These are phyloP conservation scores for Trifolium pratense DNA, from an alignment of 306 rosid genomes.

Conservation along the genomic window DNA sequence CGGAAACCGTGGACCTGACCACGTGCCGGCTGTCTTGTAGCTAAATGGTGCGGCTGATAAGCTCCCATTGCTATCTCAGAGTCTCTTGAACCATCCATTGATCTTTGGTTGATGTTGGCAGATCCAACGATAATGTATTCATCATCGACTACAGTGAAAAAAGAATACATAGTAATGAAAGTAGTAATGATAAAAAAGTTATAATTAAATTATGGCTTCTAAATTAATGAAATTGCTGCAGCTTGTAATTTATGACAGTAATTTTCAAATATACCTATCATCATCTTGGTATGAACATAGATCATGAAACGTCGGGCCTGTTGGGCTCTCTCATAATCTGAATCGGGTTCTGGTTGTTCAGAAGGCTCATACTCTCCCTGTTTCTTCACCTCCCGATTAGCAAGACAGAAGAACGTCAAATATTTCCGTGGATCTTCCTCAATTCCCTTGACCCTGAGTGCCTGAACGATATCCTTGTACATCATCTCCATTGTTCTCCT, in stretches of 20 bases:
- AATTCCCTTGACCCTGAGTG: conserved; percentile 61
- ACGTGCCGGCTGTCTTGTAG: conserved; percentile 60
- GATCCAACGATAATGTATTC: conserved; percentile 80
- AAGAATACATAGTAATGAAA: not conserved
- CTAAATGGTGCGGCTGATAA: conserved; percentile 66
- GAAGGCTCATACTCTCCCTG: conserved; percentile 67
- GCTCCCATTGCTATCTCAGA: conserved; percentile 81
- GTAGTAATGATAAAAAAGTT: not conserved
- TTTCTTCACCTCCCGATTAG: conserved; percentile 74
- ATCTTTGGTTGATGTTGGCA: conserved; percentile 82
- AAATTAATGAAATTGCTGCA: not conserved
- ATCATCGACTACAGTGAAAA: conserved; percentile 61
- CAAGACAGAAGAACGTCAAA: conserved; percentile 84
- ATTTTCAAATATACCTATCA: conserved; percentile 60
- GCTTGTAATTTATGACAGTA: conserved; percentile 10
- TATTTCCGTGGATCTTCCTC: conserved; percentile 76
- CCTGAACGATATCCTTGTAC: conserved; percentile 65
- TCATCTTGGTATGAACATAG: conserved; percentile 78
- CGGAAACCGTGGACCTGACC: conserved; percentile 79
- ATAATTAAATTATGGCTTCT: not conserved
- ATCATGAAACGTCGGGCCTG: conserved; percentile 75
- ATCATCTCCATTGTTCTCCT: conserved; percentile 78
- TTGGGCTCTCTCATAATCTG: conserved; percentile 70
- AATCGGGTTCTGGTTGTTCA: conserved; percentile 60
- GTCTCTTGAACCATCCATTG: conserved; percentile 81